A percentile compares a stretch with the other conserved stretches of the same genome.
These are phyloP conservation scores for Larix kaempferi DNA, from an alignment of 75 land plant species.

Conservation along the genomic window DNA sequence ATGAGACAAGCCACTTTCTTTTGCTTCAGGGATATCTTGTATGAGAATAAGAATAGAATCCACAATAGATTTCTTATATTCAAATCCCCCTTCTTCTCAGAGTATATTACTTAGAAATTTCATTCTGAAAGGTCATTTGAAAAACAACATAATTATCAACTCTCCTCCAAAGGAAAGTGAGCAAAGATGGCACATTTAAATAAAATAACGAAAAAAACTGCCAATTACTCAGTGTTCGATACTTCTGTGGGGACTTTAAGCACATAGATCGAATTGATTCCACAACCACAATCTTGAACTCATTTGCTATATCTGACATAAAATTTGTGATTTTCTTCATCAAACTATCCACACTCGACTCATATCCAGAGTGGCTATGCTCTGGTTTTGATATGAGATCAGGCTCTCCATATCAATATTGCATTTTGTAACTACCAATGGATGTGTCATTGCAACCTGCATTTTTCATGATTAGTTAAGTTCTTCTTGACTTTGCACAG, in stretches of 20 bases:
- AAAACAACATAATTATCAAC: background rate
- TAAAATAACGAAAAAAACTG: background rate
- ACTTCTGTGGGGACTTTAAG: constrained; percentile 90
- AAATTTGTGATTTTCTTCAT: constrained; percentile 99
- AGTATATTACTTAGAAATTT: constrained; percentile 95
- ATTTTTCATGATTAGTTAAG: background rate
- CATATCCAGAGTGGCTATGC: constrained; percentile 99
- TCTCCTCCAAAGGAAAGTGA: background rate
- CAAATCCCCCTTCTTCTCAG: constrained; percentile 98
- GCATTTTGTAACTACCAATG: constrained; percentile 94
- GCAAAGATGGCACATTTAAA: background rate
- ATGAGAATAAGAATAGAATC: constrained; percentile 97
- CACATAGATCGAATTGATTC: constrained; percentile 96
- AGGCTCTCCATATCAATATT: constrained; percentile 99
- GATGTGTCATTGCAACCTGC: constrained; percentile 99
- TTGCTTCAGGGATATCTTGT: constrained; percentile 95
- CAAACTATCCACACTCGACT: constrained; percentile 93
- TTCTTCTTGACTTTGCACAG: background rate
- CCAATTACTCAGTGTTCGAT: constrained; percentile 73
- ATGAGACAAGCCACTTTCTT: constrained; percentile 90
- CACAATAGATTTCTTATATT: constrained; percentile 96
- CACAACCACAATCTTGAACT: constrained; percentile 98
- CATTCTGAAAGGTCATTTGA: constrained; percentile 56
- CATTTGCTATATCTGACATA: constrained; percentile 99
- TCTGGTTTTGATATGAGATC: constrained; percentile 90